A percentile compares a stretch with the other conserved stretches of the same genome.
These are phyloP conservation scores for Bipolaris victoriae DNA, from an alignment of 2,329 filamentous ascomycete genomes.

Conservation along the genomic window DNA sequence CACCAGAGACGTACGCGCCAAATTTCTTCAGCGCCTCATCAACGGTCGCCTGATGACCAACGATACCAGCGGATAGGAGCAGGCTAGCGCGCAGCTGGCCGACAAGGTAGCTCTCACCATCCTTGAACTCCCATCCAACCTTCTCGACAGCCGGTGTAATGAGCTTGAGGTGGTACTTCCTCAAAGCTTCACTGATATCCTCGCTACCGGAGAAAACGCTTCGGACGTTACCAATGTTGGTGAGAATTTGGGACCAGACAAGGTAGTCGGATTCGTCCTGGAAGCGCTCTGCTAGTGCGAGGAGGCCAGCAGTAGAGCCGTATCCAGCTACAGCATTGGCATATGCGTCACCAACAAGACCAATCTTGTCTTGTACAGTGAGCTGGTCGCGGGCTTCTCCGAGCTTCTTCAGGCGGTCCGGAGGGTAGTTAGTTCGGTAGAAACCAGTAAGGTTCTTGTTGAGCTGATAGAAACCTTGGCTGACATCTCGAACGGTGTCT, in stretches of 20 bases:
- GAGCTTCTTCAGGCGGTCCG: slow-evolving; percentile 80
- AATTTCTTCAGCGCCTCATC: slow-evolving; percentile 80
- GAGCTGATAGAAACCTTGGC: slow-evolving; percentile 87
- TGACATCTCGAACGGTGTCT: slow-evolving; percentile 75
- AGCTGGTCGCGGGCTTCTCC: slow-evolving; percentile 77
- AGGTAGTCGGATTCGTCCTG: slow-evolving; percentile 80
- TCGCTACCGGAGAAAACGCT: slow-evolving; percentile 84
- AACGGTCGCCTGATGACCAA: slow-evolving; percentile 74
- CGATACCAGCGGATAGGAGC: slow-evolving; percentile 74
- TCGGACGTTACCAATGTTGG: slow-evolving; percentile 76
- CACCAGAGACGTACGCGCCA: slow-evolving; percentile 72
- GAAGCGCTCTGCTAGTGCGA: slow-evolving; percentile 87
- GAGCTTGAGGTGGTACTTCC: slow-evolving; percentile 79
- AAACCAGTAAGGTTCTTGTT: slow-evolving; percentile 89
- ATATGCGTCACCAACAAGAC: slow-evolving; percentile 85
- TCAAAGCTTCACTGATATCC: slow-evolving; percentile 72
- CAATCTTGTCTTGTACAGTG: slow-evolving; percentile 87
- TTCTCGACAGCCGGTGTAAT: slow-evolving; percentile 75
- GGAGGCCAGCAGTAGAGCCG: slow-evolving; percentile 77
- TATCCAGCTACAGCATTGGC: slow-evolving; percentile 88
- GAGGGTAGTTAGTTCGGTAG: slow-evolving; percentile 92
- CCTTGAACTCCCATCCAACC: slow-evolving; percentile 84
- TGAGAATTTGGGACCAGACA: slow-evolving; percentile 86
- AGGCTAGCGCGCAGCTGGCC: slow-evolving; percentile 83
- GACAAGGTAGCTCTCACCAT: slow-evolving; percentile 79